Evolutionary conservation across 805 yeast species (phyloP), one percentile per base, ranked within the genome.

Genomic region (Saccharomyces paradoxus): DNA sequence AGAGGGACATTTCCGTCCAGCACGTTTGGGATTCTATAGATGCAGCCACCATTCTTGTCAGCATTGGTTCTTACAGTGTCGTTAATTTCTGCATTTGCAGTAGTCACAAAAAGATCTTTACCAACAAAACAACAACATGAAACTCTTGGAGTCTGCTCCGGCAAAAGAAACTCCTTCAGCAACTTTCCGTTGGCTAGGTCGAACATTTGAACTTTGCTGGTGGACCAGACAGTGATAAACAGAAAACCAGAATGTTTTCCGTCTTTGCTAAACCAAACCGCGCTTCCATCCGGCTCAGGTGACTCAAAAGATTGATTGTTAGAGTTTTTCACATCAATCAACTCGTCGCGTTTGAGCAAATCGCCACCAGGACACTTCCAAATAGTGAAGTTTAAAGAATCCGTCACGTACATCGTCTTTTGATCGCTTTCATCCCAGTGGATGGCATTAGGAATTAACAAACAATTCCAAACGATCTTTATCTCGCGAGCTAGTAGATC

Each of bases 221-320:
- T 77, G 28, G 83, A 77, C 81, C 85, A 89, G 12, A 87, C 80
- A 0, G 95, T 87, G 4, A 82, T 74, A 70, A 79, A 86, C 44
- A 90, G 64, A 52, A 79, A 74, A 10, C 44, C 44, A 17, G 44
- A 37, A 9, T 37, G 44, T 9, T 37, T 37, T 17, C 44, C 44
- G 8, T 81, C 84, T 32, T 74, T 68, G 24, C 67, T 66, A 3
- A 62, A 69, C 46, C 86, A 81, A 58, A 86, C 70, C 27, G 83
- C 74, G 59, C 86, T 76, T 22, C 97, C 97, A 68, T 90, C 97
- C 0, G 96, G 96, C 60, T 83, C 94, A 8, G 84, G 80, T 4
- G 71, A 64, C 21, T 63, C 68, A 51, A 60, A 59, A 0, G 60
- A 60, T 5, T 37, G 53, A 29, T 59, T 52, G 41, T 60, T 58